A percentile compares a stretch with the other conserved stretches of the same genome.
Evolutionary conservation across 2,329 filamentous ascomycete species (phyloP).

Genomic region (Pestalotiopsis sp.): DNA sequence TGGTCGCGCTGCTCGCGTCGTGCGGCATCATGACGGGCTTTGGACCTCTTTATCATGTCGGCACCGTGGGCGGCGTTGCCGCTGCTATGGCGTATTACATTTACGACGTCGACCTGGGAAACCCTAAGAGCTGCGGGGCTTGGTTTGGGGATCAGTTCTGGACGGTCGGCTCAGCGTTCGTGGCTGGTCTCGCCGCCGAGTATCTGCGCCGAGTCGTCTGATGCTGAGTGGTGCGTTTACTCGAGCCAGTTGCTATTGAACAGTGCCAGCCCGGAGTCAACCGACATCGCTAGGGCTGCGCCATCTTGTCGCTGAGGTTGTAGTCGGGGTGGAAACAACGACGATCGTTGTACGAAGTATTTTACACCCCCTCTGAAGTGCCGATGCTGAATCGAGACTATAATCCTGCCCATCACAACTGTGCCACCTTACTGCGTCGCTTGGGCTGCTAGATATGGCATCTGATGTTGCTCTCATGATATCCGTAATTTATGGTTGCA

Average conservation of each 20-base stretch:
- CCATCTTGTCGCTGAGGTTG: background rate
- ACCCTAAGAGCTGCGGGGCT: background rate
- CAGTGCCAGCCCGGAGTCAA: background rate
- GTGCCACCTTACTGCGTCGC: background rate
- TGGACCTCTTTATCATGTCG: background rate
- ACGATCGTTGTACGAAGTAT: background rate
- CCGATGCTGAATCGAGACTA: background rate
- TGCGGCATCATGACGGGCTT: background rate
- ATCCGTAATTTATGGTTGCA: background rate
- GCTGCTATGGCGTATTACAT: background rate
- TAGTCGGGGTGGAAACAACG: background rate
- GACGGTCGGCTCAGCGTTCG: background rate
- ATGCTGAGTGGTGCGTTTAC: background rate
- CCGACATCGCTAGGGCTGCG: background rate
- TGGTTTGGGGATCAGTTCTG: constrained; percentile 1
- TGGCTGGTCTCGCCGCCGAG: background rate
- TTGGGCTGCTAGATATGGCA: background rate
- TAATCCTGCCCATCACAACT: background rate
- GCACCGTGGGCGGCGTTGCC: background rate
- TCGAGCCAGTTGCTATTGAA: background rate
- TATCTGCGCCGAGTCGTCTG: background rate
- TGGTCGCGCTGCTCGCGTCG: constrained; percentile 1
- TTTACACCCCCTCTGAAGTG: background rate
- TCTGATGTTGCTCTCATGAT: background rate
- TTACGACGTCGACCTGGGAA: background rate